Base-by-base conservation (phyloP, 1,284 basidiomycete species). In the Testicularia cyperi region DNA sequence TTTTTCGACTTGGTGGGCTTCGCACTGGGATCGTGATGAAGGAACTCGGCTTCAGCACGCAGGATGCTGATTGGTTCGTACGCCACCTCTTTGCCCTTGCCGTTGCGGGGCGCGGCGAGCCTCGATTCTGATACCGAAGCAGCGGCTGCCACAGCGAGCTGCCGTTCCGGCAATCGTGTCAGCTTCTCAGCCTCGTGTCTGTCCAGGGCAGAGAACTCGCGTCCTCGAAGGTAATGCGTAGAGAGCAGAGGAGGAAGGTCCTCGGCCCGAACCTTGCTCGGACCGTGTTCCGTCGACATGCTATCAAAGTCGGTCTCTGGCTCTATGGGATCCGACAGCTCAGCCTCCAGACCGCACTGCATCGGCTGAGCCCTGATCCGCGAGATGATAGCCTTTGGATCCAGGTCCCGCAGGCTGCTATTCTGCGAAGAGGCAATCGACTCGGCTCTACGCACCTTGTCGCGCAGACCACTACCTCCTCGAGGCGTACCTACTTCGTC, bases 31-130 rank as follows among this genome's bases (percentile, higher is more conserved):
- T 61, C 57, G 21, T 45, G 35, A 18, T 49, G 32, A 8, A 61
- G 29, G 31, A 61, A 61, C 3, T 46, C 52, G 2, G 57, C 57
- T 44, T 61, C 57, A 9, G 57, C 57, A 6, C 47, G 39, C 3
- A 61, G 38, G 35, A 61, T 55, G 47, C 57, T 61, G 46, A 61
- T 51, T 13, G 57, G 47, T 20, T 61, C 57, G 30, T 55, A 55
- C 23, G 10, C 38, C 51, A 6, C 34, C 38, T 1, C 23, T 19
- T 30, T 53, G 9, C 20, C 54, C 43, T 49, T 60, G 45, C 48
- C 42, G 23, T 48, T 58, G 8, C 36, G 38, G 1, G 49, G 42
- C 9, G n/a, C n/a, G n/a, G n/a, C n/a, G n/a, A n/a, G n/a, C n/a
- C n/a, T n/a, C n/a, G n/a, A n/a, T n/a, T n/a, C n/a, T n/a, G n/a